Conservation (phyloP, 1,139 yeast genomes). For the Suhomyces maxii region DNA sequence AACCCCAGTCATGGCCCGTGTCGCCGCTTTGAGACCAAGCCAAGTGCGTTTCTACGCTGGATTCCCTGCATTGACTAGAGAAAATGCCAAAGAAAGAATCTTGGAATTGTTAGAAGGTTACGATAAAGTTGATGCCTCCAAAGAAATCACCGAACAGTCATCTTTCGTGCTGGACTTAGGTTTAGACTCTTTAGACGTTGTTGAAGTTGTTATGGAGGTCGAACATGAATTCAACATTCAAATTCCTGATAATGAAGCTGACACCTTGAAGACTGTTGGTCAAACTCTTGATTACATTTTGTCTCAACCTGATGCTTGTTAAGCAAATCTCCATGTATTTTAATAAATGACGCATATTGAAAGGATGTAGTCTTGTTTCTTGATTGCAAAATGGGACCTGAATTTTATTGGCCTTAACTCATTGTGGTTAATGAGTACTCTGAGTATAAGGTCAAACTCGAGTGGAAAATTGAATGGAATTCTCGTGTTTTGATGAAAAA, state of each 20-base stretch:
- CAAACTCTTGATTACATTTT: slow-evolving; percentile 78
- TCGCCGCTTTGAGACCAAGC: slow-evolving; percentile 15
- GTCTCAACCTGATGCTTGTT: slow-evolving; percentile 70
- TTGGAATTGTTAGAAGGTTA: slow-evolving; percentile 77
- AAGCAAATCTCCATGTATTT: slow-evolving; percentile 12
- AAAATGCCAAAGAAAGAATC: slow-evolving; percentile 72
- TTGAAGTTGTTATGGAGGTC: slow-evolving; percentile 86
- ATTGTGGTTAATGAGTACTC: background rate
- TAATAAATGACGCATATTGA: slow-evolving; percentile 1
- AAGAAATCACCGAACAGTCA: slow-evolving; percentile 57
- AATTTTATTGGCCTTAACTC: background rate
- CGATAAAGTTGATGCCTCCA: slow-evolving; percentile 58
- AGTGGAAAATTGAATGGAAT: no score
- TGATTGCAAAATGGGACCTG: background rate
- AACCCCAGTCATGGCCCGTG: slow-evolving; percentile 16
- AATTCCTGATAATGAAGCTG: slow-evolving; percentile 87
- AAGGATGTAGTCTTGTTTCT: background rate
- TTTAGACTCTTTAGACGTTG: slow-evolving; percentile 83
- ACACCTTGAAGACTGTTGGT: slow-evolving; percentile 76
- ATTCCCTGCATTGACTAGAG: slow-evolving; percentile 67
- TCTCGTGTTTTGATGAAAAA: no score
- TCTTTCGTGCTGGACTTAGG: slow-evolving; percentile 76
- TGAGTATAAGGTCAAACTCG: background rate
- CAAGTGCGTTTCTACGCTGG: slow-evolving; percentile 54
- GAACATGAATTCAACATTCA: slow-evolving; percentile 79